Base-by-base conservation (phyloP, 139 green algal genomes). In the Pleodorina starrii region DNA sequence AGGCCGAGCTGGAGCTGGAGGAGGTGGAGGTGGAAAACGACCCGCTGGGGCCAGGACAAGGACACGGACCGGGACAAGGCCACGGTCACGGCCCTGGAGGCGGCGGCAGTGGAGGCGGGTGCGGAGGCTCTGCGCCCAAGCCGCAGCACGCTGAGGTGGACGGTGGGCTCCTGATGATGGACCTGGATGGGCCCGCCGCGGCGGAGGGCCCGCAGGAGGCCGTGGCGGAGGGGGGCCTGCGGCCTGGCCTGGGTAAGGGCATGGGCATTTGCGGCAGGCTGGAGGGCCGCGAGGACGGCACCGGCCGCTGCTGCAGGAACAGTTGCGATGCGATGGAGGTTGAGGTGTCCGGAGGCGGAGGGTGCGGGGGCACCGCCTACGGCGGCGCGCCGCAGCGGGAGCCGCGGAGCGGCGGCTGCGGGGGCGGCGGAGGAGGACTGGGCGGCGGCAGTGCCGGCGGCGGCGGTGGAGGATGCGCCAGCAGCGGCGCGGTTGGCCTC, bases 11-110 rank as follows among this genome's bases (percentile, higher is more conserved):
- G 57, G 81, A 78, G 40, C 12, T 77, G 57, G 81, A 87, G 43
- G 82, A 81, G 69, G 36, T 82, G 79, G 10, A 73, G 87, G 84
- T 60, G 77, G 74, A 74, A 36, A 85, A 77, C 19, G 77, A 85
- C 32, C 35, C 51, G 57, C n/a, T 46, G 38, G 38, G 12, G 11
- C n/a, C n/a, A n/a, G n/a, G n/a, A n/a, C n/a, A n/a, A n/a, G n/a
- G n/a, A n/a, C n/a, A n/a, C n/a, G n/a, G n/a, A n/a, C n/a, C n/a
- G n/a, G n/a, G n/a, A n/a, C n/a, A n/a, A n/a, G n/a, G n/a, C n/a
- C n/a, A n/a, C n/a, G n/a, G n/a, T n/a, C n/a, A n/a, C n/a, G n/a
- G n/a, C n/a, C n/a, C n/a, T n/a, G n/a, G n/a, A n/a, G n/a, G n/a
- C n/a, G n/a, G n/a, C n/a, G n/a, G n/a, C n/a, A n/a, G n/a, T n/a